These are phyloP conservation scores for Fraxinus platypoda DNA, from an alignment of 305 asterid genomes.

Conservation along the genomic window DNA sequence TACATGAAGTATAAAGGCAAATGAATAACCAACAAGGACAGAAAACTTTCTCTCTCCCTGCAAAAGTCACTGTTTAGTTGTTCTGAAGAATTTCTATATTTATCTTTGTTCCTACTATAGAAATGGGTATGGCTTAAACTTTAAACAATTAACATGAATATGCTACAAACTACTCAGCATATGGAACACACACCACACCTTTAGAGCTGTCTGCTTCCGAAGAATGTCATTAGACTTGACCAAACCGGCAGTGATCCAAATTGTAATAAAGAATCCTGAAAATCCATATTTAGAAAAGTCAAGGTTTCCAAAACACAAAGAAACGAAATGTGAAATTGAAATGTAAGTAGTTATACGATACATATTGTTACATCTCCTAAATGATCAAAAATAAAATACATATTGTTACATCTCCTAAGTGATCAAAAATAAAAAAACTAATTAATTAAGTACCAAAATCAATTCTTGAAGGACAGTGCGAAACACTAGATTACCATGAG, in stretches of 20 bases:
- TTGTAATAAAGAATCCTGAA: slow-evolving; percentile 45
- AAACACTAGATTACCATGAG: background rate
- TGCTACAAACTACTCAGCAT: slow-evolving; percentile 16
- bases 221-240: slow-evolving; percentile 85
- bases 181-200: slow-evolving; percentile 46
- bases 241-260: slow-evolving; percentile 72
- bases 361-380: background rate
- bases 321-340: background rate
- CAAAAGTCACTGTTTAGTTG: slow-evolving; percentile 25
- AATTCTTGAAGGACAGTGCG: background rate
- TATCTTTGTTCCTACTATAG: background rate
- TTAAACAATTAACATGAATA: background rate
- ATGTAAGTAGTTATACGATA: background rate
- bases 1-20: slow-evolving; percentile 60
- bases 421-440: background rate
- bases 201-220: slow-evolving; percentile 87
- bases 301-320: background rate
- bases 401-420: background rate
- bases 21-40: slow-evolving; percentile 61
- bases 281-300: background rate
- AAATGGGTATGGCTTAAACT: background rate
- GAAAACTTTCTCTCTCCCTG: slow-evolving; percentile 79
- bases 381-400: background rate
- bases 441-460: background rate
- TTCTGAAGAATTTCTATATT: slow-evolving; percentile 13